phyloP scores from a whole-genome alignment of 2,329 filamentous ascomycete genomes.

The Huntiella decipiens region DNA sequence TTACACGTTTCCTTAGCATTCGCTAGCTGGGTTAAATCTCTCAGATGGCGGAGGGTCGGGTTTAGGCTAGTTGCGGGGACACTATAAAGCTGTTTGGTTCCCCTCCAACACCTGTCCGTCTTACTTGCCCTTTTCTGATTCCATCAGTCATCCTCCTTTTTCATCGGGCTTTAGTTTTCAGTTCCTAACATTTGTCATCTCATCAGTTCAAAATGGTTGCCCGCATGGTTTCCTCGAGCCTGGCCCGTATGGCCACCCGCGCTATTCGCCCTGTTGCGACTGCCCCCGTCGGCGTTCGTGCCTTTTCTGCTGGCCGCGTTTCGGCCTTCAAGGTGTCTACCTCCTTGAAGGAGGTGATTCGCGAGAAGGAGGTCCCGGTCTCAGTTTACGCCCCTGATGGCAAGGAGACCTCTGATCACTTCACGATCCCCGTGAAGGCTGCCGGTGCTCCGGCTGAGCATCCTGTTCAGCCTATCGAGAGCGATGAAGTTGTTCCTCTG shows the following conservation, averaged over 20 bases:
- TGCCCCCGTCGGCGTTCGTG: conserved; percentile 3
- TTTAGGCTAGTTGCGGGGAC: too few relatives aligned
- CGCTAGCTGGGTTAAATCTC: too few relatives aligned
- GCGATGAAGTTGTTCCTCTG: conserved; percentile 32
- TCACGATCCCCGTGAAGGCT: conserved; percentile 33
- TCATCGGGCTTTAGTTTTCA: not conserved
- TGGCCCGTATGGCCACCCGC: conserved; percentile 15
- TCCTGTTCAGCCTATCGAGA: conserved; percentile 21
- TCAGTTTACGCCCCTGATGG: conserved; percentile 31
- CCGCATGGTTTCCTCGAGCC: conserved; percentile 16
- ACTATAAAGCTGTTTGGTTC: too few relatives aligned
- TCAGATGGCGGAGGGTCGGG: too few relatives aligned
- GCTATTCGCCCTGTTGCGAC: conserved; percentile 18
- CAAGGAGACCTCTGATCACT: conserved; percentile 29
- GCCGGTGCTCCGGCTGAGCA: conserved; percentile 25
- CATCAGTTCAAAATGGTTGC: conserved; percentile 14
- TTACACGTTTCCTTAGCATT: too few relatives aligned
- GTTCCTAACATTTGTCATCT: conserved; percentile 13
- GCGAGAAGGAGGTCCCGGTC: conserved; percentile 37
- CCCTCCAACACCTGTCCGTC: too few relatives aligned
- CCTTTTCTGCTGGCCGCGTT: conserved; percentile 8
- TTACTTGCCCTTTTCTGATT: too few relatives aligned
- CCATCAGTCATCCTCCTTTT: not conserved
- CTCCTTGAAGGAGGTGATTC: conserved; percentile 31
- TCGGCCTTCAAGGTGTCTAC: conserved; percentile 14